phyloP scores from a whole-genome alignment of 176 grass and related monocot genomes.

The Oryza nivara region DNA sequence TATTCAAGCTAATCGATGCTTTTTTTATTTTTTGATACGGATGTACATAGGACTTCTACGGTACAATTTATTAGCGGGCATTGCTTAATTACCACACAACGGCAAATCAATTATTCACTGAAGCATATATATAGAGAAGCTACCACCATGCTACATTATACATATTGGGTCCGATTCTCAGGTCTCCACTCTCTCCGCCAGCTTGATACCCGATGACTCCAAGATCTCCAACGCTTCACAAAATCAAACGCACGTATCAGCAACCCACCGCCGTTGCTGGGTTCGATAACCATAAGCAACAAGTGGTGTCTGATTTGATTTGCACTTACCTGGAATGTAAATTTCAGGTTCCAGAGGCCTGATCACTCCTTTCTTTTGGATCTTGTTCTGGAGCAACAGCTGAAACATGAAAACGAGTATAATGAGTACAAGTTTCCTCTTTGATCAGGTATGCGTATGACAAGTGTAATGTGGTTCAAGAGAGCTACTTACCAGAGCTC shows the following conservation, averaged over 20 bases:
- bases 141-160: conserved; percentile 3
- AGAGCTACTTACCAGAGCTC: conserved; percentile 78
- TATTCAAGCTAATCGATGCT: not conserved
- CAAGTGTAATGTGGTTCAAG: conserved; percentile 29
- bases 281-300: not conserved
- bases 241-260: conserved; percentile 1
- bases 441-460: not conserved
- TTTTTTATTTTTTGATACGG: not conserved
- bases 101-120: not conserved
- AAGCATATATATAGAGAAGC: not conserved
- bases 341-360: conserved; percentile 83
- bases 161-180: conserved; percentile 21
- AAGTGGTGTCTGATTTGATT: not conserved
- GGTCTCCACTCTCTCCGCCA: conserved; percentile 70
- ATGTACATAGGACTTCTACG: not conserved
- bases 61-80: not conserved
- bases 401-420: conserved; percentile 43
- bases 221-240: conserved; percentile 86
- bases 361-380: conserved; percentile 76
- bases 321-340: conserved; percentile 76
- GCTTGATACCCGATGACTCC: conserved; percentile 78
- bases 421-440: conserved; percentile 23
- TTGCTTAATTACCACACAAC: not conserved
- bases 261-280: not conserved
- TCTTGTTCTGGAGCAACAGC: conserved; percentile 83